Base-by-base conservation (phyloP, 441 rosid species). In the Adansonia gregorii region DNA sequence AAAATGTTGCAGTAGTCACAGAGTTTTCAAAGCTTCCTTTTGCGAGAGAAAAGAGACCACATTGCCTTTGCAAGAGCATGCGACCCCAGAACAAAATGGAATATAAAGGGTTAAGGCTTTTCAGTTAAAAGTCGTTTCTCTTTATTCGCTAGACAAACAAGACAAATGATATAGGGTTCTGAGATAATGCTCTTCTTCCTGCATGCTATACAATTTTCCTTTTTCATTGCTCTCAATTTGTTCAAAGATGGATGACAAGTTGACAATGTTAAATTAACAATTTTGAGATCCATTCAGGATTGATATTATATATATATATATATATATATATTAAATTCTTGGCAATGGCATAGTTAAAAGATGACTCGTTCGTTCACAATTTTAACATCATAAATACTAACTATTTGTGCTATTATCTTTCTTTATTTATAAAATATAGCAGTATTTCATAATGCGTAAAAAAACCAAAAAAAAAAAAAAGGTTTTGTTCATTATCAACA, bases 61-160 rank as follows among this genome's bases (percentile, higher is more conserved):
- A 58, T 59, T 39, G 22, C 54, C 63, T 80, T 73, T 78, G 75
- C 20, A 82, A 80, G 79, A 63, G 76, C 77, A 78, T 82, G 83
- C 80, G 78, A 72, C 68, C 75, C 31, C 64, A 46, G 5, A 3
- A n/a, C 9, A 0, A 20, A 79, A 73, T 2, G 39, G 39, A 72
- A 55, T 5, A 2, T 14, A 72, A 74, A 84, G 72, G 65, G 67
- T 70, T 43, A n/a, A 17, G 69, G 7, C 79, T 79, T 84, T 77
- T 71, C 72, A 74, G 75, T 48, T 69, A 41, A 73, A 74, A 54
- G 46, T 66, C 8, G 5, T 3, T 64, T 19, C 56, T 46, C 77
- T 78, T 76, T 81, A 78, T 65, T 76, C 76, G 11, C 59, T 59
- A 20, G 67, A 74, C 75, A 64, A 31, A 69, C 77, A 64, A 64